phyloP scores from a whole-genome alignment of 768 basidiomycete species.

The Auricularia heimuer region DNA sequence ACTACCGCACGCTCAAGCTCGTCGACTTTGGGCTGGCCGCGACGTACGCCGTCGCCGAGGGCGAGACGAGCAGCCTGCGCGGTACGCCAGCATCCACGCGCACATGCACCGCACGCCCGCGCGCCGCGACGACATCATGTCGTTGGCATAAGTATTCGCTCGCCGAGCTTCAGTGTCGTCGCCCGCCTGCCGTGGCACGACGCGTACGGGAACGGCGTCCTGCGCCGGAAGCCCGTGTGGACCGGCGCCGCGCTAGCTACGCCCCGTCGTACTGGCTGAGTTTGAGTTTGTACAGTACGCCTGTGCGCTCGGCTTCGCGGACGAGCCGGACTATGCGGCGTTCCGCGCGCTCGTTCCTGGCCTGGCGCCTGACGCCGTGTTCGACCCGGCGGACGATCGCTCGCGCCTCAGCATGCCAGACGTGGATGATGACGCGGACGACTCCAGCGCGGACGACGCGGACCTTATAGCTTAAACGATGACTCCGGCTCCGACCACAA shows the following conservation, averaged over 20 bases:
- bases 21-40: conserved; percentile 74
- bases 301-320: conserved; percentile 75
- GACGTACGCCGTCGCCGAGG: conserved; percentile 58
- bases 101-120: conserved; percentile 53
- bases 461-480: no score
- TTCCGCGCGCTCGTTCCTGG: conserved; percentile 45
- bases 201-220: conserved; percentile 27
- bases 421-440: no score
- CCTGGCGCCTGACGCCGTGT: not conserved
- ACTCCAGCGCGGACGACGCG: no score
- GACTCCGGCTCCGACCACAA: no score
- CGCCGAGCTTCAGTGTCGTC: conserved; percentile 57
- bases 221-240: conserved; percentile 5
- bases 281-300: conserved; percentile 58
- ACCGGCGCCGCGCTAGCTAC: conserved; percentile 62
- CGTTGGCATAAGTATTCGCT: conserved; percentile 64
- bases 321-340: conserved; percentile 77
- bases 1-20: not conserved
- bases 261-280: conserved; percentile 67
- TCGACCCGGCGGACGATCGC: not conserved
- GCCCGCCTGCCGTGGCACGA: conserved; percentile 74
- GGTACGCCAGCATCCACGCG: conserved; percentile 72
- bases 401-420: not conserved
- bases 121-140: conserved; percentile 71
- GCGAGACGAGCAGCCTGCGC: conserved; percentile 64